A percentile compares a stretch with the other conserved stretches of the same genome.
These are phyloP conservation scores for Dacryopinax spathularia DNA, from an alignment of 768 basidiomycete genomes.

Conservation along the genomic window DNA sequence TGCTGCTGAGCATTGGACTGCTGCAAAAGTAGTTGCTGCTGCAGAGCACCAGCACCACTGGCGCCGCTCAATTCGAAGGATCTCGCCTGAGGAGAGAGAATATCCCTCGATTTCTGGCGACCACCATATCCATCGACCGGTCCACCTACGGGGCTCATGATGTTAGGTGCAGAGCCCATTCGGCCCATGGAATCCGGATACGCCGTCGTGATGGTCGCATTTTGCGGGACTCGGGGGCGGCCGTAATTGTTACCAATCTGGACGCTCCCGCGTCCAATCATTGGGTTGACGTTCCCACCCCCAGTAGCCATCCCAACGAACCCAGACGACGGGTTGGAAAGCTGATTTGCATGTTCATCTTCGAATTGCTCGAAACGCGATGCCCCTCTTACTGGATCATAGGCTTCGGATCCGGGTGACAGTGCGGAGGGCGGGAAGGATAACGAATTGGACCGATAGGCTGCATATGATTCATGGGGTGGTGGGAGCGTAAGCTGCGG, in stretches of 20 bases:
- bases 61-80: background rate
- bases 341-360: background rate
- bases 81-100: background rate
- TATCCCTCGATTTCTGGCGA: background rate
- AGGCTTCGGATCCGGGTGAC: background rate
- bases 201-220: background rate
- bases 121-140: background rate
- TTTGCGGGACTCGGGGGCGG: background rate
- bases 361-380: background rate
- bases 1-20: background rate
- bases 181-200: background rate
- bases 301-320: background rate
- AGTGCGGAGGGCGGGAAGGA: background rate
- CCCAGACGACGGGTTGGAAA: background rate
- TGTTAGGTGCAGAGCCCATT: background rate
- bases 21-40: background rate
- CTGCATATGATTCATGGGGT: background rate
- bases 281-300: background rate
- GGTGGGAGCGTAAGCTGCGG: background rate
- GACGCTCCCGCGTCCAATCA: conserved; percentile 1
- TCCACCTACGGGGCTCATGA: background rate
- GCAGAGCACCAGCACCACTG: background rate
- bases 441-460: background rate
- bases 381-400: background rate
- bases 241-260: background rate